phyloP scores from a whole-genome alignment of 1,284 basidiomycete species.

The Tilletia walkeri region DNA sequence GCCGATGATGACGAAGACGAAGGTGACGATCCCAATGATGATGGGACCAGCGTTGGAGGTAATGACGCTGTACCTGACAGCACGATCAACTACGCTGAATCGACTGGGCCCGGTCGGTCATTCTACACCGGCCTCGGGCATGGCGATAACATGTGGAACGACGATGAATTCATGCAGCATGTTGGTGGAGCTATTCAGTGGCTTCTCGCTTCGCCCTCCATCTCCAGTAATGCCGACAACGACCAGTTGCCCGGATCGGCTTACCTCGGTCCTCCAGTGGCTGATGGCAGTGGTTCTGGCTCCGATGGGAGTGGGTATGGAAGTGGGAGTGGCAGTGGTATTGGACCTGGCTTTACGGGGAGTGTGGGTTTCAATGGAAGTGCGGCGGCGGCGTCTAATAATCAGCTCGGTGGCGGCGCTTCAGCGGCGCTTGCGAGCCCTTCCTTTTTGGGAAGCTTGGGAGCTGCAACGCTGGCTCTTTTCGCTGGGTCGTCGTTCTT shows the following conservation, averaged over 20 bases:
- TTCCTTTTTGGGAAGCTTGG: no score
- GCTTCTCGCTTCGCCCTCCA: slow-evolving; percentile 37
- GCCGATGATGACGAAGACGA: not conserved
- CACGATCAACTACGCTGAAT: not conserved
- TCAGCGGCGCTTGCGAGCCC: no score
- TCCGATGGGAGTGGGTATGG: no score
- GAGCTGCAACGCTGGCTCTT: no score
- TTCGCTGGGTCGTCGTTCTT: no score
- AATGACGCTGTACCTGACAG: slow-evolving; percentile 27
- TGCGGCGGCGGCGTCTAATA: no score
- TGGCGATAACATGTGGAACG: slow-evolving; percentile 35
- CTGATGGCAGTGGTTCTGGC: not conserved
- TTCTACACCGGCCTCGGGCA: slow-evolving; percentile 46
- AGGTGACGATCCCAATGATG: not conserved
- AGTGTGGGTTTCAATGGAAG: no score
- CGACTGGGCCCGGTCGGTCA: slow-evolving; percentile 30
- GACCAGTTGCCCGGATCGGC: not conserved
- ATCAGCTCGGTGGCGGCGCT: no score
- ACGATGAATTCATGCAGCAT: slow-evolving; percentile 35
- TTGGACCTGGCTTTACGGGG: no score
- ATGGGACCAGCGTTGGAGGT: slow-evolving; percentile 21
- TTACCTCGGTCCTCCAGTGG: not conserved
- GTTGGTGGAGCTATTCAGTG: slow-evolving; percentile 39
- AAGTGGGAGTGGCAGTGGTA: no score
- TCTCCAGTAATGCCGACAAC: slow-evolving; percentile 23